Evolutionary conservation across 2,329 filamentous ascomycete genomes (phyloP).

Genomic region (Beauveria scarabaeidicola): DNA sequence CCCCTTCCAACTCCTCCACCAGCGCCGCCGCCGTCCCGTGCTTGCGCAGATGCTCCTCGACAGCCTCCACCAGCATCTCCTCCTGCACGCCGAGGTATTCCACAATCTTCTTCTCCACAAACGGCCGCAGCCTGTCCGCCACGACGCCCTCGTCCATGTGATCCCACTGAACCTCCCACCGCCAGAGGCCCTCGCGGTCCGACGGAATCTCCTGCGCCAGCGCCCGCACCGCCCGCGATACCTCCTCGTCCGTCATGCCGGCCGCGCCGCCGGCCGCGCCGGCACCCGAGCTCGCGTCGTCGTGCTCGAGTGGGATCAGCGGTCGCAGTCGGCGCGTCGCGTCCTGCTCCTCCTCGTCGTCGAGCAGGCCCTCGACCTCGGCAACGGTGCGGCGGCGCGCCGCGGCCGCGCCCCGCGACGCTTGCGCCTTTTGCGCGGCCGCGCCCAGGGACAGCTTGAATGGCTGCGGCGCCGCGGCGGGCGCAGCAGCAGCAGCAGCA

Average conservation of each 20-base stretch:
- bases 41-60: constrained; percentile 76
- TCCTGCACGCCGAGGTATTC: constrained; percentile 96
- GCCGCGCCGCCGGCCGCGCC: neutral
- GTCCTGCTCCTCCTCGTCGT: constrained; percentile 82
- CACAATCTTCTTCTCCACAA: constrained; percentile 96
- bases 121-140: constrained; percentile 79
- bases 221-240: constrained; percentile 69
- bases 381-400: constrained; percentile 74
- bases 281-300: constrained; percentile 36
- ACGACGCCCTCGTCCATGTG: constrained; percentile 76
- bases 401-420: constrained; percentile 37
- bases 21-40: constrained; percentile 68
- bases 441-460: constrained; percentile 93
- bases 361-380: constrained; percentile 87
- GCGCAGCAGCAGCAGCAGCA: constrained; percentile 26
- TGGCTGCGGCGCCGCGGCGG: constrained; percentile 53
- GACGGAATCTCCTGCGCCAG: constrained; percentile 86
- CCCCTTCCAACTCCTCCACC: constrained; percentile 76
- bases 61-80: constrained; percentile 86
- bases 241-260: constrained; percentile 76
- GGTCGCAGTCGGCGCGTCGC: constrained; percentile 59
- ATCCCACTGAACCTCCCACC: constrained; percentile 90
- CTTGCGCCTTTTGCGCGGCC: constrained; percentile 65
- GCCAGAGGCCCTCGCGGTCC: constrained; percentile 79
- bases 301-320: constrained; percentile 76